phyloP scores from a whole-genome alignment of 768 basidiomycete genomes.

The Amanita rubescens region DNA sequence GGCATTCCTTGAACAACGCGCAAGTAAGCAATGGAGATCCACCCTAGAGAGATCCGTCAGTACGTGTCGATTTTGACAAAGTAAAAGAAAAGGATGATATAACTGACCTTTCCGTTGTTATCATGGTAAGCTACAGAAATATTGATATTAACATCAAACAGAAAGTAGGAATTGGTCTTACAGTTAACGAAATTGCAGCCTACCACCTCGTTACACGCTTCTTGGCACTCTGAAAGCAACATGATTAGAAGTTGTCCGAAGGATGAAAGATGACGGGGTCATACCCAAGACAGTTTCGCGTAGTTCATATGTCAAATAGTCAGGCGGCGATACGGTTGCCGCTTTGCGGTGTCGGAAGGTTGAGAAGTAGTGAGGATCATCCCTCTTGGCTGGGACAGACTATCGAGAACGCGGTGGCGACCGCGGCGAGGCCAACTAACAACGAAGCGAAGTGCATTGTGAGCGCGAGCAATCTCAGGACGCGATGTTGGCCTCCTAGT shows the following conservation, averaged over 20 bases:
- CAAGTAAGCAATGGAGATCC: conserved; percentile 30
- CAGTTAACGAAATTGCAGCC: not conserved
- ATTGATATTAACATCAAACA: conserved; percentile 27
- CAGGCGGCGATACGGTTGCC: conserved; percentile 25
- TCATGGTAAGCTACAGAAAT: conserved; percentile 22
- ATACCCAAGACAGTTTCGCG: conserved; percentile 24
- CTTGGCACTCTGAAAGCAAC: not conserved
- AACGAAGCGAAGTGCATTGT: not conserved
- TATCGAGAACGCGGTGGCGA: not conserved
- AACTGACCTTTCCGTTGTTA: conserved; percentile 27
- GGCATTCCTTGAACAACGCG: conserved; percentile 25
- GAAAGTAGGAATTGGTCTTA: not conserved
- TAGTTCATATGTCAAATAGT: conserved; percentile 28
- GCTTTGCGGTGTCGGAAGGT: conserved; percentile 24
- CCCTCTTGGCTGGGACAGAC: not conserved
- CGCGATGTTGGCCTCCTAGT: not conserved
- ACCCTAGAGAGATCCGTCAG: conserved; percentile 14
- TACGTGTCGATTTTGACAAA: not conserved
- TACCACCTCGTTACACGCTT: not conserved
- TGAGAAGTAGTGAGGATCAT: conserved; percentile 13
- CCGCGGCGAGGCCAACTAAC: not conserved
- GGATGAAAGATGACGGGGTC: not conserved
- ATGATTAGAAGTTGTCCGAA: not conserved
- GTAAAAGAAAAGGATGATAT: not conserved
- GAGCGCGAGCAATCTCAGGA: not conserved